Conservation (phyloP, 75 land plant genomes). For the Azolla pinnata region DNA sequence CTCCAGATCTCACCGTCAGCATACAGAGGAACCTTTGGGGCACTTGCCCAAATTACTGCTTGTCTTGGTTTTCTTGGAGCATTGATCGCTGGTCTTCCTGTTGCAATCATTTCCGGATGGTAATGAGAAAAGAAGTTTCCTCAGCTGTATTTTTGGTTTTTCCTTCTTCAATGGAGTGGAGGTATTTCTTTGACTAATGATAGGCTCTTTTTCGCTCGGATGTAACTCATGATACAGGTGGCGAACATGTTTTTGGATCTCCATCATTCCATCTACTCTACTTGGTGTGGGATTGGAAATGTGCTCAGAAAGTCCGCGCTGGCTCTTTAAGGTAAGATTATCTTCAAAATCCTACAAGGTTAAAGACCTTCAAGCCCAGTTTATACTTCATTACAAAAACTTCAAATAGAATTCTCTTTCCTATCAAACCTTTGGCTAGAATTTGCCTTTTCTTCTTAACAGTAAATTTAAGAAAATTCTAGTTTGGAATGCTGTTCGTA, state of each 20-base stretch:
- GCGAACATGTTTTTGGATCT: constrained; percentile 84
- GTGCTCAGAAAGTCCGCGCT: constrained; percentile 90
- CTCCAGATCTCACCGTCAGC: constrained; percentile 74
- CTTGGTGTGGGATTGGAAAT: constrained; percentile 73
- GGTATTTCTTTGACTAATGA: background rate
- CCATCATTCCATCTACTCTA: constrained; percentile 59
- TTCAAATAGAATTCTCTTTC: background rate
- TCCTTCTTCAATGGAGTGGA: background rate
- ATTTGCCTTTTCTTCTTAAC: background rate
- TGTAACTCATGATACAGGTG: constrained; percentile 43
- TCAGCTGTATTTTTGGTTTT: background rate
- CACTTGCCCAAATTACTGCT: constrained; percentile 76
- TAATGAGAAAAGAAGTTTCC: too few relatives aligned
- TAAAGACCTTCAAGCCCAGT: background rate
- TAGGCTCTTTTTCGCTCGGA: background rate
- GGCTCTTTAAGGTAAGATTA: constrained; percentile 73
- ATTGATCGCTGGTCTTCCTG: constrained; percentile 73
- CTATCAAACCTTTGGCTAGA: background rate
- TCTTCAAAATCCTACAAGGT: background rate
- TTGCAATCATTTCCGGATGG: constrained; percentile 56
- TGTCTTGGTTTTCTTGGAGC: constrained; percentile 80
- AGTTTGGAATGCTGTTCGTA: too few relatives aligned
- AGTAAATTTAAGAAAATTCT: too few relatives aligned
- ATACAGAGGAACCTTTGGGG: constrained; percentile 90
- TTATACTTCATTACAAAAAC: background rate